Conservation (phyloP, 805 yeast genomes). For the Diddensiella transvaalensis region DNA sequence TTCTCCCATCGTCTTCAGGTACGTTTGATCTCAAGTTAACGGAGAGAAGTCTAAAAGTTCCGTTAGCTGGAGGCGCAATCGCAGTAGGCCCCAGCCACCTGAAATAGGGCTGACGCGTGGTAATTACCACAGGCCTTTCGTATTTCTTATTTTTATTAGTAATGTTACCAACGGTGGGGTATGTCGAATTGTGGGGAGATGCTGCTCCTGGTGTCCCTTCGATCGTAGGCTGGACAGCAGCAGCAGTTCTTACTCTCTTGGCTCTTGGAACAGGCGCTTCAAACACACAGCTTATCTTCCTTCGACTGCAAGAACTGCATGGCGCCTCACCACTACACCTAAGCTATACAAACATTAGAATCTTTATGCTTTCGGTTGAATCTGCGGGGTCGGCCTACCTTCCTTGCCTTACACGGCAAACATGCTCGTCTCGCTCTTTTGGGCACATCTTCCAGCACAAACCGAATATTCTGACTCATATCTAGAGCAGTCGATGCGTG, state of each 20-base stretch:
- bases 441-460: neutral
- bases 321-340: conserved; percentile 27
- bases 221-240: neutral
- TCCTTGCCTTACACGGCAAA: conserved; percentile 22
- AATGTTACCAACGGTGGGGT: too few relatives aligned
- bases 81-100: conserved; percentile 32
- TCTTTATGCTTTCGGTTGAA: neutral
- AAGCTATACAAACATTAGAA: conserved; percentile 13
- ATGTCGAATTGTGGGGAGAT: neutral
- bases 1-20: conserved; percentile 5
- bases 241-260: conserved; percentile 1
- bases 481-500: too few relatives aligned
- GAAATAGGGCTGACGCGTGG: conserved; percentile 29
- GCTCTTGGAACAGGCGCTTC: conserved; percentile 5
- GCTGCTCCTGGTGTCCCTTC: neutral
- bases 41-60: conserved; percentile 28
- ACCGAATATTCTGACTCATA: neutral
- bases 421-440: conserved; percentile 28
- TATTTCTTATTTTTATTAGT: conserved; percentile 1
- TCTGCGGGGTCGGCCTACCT: conserved; percentile 14
- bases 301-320: conserved; percentile 20
- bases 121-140: conserved; percentile 4
- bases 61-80: conserved; percentile 29
- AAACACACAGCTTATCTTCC: conserved; percentile 20
- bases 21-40: conserved; percentile 24